Conservation (phyloP, 23 red algal genomes). For the Gracilaria gracilis region DNA sequence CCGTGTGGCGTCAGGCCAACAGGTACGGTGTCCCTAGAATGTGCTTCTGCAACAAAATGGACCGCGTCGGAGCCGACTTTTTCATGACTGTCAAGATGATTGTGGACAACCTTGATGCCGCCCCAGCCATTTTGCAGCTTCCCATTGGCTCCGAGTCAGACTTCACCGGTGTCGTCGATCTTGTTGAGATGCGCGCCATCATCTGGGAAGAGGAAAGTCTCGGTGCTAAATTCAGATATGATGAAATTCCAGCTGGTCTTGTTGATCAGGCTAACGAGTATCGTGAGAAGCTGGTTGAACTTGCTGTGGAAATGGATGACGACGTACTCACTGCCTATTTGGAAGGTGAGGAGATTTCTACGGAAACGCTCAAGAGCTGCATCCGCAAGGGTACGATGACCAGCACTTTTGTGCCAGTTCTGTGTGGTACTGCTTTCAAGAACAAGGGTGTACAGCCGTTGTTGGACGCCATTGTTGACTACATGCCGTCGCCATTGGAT, state of each 20-base stretch:
- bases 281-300: conserved; percentile 91
- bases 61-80: conserved; percentile 96
- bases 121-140: conserved; percentile 87
- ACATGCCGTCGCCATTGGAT: conserved; percentile 95
- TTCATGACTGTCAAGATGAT: conserved; percentile 97
- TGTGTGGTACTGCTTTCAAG: conserved; percentile 98
- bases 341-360: conserved; percentile 85
- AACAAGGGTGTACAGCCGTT: conserved; percentile 99
- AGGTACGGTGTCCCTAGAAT: conserved; percentile 96
- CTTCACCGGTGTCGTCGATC: conserved; percentile 91
- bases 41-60: conserved; percentile 99
- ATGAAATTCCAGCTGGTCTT: conserved; percentile 89
- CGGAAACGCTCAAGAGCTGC: conserved; percentile 62
- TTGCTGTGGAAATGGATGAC: conserved; percentile 95
- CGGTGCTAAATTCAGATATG: conserved; percentile 88
- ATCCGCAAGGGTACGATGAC: conserved; percentile 97
- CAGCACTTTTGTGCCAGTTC: conserved; percentile 86
- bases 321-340: conserved; percentile 88
- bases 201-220: conserved; percentile 94
- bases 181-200: conserved; percentile 95
- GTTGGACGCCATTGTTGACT: conserved; percentile 94
- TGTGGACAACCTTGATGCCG: conserved; percentile 84
- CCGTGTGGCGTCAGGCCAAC: conserved; percentile 98
- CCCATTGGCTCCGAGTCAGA: conserved; percentile 92
- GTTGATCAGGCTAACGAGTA: conserved; percentile 84